phyloP scores from a whole-genome alignment of 176 grass and related monocot genomes.

The Cenchrus americanus region DNA sequence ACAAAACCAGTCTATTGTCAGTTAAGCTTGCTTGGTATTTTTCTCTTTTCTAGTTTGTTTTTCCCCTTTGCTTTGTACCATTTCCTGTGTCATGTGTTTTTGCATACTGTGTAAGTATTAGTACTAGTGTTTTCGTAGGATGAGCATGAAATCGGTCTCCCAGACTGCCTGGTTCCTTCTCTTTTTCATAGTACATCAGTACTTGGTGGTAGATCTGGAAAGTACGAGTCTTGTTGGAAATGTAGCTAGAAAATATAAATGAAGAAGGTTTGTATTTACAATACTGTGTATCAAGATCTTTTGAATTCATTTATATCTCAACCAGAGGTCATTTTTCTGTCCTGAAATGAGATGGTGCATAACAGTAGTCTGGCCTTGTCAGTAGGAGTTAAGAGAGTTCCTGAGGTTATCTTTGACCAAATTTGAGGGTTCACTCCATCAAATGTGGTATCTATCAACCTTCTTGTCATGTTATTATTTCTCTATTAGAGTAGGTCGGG shows the following conservation, averaged over 20 bases:
- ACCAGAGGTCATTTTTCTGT: not conserved
- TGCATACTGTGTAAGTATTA: not conserved
- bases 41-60: not conserved
- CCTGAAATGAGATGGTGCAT: not conserved
- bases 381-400: not conserved
- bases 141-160: not conserved
- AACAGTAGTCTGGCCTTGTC: not conserved
- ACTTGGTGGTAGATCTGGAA: not conserved
- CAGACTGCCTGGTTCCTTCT: not conserved
- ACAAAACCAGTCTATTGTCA: not conserved
- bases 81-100: not conserved
- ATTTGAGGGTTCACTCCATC: not conserved
- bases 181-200: not conserved
- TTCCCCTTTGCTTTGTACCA: not conserved
- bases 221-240: not conserved
- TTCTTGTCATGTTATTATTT: not conserved
- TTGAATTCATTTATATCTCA: not conserved
- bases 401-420: not conserved
- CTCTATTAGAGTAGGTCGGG: not conserved
- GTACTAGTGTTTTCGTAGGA: not conserved
- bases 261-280: not conserved
- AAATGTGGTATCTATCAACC: not conserved
- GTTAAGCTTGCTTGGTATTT: not conserved
- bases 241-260: not conserved
- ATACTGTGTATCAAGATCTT: not conserved